These are phyloP conservation scores for Endocalyx cinctus DNA, from an alignment of 2,329 filamentous ascomycete species.

Conservation along the genomic window DNA sequence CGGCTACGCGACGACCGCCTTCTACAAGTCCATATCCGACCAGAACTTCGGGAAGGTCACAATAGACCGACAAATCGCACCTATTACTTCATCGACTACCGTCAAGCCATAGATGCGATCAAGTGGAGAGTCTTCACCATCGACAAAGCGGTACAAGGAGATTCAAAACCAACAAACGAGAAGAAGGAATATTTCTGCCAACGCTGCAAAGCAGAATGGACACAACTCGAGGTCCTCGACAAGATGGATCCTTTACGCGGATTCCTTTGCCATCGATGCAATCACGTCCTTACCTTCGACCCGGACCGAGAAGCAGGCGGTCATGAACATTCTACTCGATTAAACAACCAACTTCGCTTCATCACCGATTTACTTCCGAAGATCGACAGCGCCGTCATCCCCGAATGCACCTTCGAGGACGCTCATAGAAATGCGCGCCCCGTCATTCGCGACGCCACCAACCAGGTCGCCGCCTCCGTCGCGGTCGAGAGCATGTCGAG, in stretches of 20 bases:
- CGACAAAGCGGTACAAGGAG: constrained; percentile 81
- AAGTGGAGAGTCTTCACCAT: constrained; percentile 90
- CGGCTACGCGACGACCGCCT: constrained; percentile 83
- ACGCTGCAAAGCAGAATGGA: constrained; percentile 81
- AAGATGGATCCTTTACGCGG: constrained; percentile 58
- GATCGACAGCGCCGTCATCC: constrained; percentile 71
- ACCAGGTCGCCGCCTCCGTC: constrained; percentile 59
- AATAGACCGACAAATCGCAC: constrained; percentile 79
- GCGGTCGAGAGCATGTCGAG: constrained; percentile 49
- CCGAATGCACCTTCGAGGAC: constrained; percentile 68
- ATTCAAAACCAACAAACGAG: constrained; percentile 74
- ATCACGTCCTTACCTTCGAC: constrained; percentile 58
- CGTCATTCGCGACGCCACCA: constrained; percentile 61
- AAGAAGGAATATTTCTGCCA: constrained; percentile 88
- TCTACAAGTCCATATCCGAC: constrained; percentile 68
- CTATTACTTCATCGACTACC: constrained; percentile 97
- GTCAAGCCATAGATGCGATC: constrained; percentile 89
- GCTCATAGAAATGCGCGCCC: constrained; percentile 60
- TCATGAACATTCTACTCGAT: constrained; percentile 65
- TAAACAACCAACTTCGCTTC: constrained; percentile 77
- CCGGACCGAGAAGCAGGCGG: constrained; percentile 65
- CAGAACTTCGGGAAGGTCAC: constrained; percentile 75
- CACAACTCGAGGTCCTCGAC: constrained; percentile 83
- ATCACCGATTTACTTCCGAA: constrained; percentile 71
- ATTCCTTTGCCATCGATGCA: constrained; percentile 81